Conservation (phyloP, 2,329 filamentous ascomycete genomes). For the Penicillium polonicum region DNA sequence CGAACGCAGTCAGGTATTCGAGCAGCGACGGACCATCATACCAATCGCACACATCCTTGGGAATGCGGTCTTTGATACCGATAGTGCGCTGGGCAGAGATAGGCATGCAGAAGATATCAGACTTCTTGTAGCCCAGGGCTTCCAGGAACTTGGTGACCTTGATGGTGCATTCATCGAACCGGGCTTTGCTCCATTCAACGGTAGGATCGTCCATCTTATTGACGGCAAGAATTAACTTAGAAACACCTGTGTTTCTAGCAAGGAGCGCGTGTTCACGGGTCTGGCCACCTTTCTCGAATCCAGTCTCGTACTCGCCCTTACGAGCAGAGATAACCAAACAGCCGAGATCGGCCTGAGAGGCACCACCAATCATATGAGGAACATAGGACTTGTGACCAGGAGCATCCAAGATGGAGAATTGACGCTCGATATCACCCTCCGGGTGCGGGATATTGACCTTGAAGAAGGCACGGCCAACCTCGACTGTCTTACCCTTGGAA, state of each 20-base stretch:
- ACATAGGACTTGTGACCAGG: conserved; percentile 98
- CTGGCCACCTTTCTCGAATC: conserved; percentile 94
- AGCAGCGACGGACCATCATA: conserved; percentile 86
- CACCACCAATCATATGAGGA: conserved; percentile 96
- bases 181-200: conserved; percentile 90
- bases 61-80: conserved; percentile 85
- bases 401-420: conserved; percentile 95
- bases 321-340: conserved; percentile 93
- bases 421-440: conserved; percentile 68
- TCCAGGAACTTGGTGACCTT: conserved; percentile 89
- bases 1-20: conserved; percentile 93
- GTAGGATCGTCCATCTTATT: conserved; percentile 87
- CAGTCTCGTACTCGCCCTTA: conserved; percentile 98
- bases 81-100: conserved; percentile 84
- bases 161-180: conserved; percentile 87
- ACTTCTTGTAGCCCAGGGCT: conserved; percentile 93
- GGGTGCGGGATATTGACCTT: conserved; percentile 61
- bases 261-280: conserved; percentile 97
- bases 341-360: conserved; percentile 89
- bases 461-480: conserved; percentile 93
- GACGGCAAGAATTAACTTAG: neutral
- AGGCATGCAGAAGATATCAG: conserved; percentile 91
- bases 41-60: conserved; percentile 74
- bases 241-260: conserved; percentile 79
- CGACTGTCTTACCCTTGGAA: conserved; percentile 94